These are phyloP conservation scores for Carex pumila DNA, from an alignment of 176 grass and related monocot genomes.

Conservation along the genomic window DNA sequence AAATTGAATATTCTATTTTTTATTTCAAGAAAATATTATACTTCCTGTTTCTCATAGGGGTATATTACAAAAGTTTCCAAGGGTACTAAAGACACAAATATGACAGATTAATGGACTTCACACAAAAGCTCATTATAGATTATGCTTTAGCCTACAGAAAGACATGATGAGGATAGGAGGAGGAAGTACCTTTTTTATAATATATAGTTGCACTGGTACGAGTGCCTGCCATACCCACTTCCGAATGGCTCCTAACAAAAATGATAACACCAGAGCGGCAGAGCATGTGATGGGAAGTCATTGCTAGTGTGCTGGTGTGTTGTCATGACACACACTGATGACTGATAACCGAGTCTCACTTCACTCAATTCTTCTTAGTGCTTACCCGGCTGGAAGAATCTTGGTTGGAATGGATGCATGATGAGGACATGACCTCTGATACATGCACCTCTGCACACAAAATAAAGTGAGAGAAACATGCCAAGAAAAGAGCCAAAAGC, in stretches of 20 bases:
- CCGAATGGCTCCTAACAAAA: slow-evolving; percentile 7
- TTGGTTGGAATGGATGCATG: slow-evolving; percentile 20
- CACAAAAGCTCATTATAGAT: neutral
- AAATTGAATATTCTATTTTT: neutral
- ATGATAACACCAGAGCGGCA: slow-evolving; percentile 3
- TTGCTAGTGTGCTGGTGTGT: neutral
- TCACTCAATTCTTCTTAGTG: slow-evolving; percentile 23
- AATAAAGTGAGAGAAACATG: slow-evolving; percentile 21
- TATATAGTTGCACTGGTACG: slow-evolving; percentile 15
- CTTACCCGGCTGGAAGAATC: slow-evolving; percentile 23
- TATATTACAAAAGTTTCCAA: neutral
- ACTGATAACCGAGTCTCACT: neutral
- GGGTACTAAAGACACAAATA: neutral
- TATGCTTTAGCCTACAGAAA: neutral
- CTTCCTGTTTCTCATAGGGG: neutral
- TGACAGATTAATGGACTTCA: slow-evolving; percentile 1
- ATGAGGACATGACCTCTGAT: slow-evolving; percentile 23
- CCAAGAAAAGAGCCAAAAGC: slow-evolving; percentile 11
- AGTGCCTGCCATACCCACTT: slow-evolving; percentile 20
- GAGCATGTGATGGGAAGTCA: slow-evolving; percentile 19
- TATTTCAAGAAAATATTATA: neutral
- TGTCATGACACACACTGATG: slow-evolving; percentile 12
- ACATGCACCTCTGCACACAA: slow-evolving; percentile 15
- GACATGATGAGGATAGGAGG: neutral
- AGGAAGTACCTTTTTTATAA: slow-evolving; percentile 8